Evolutionary conservation across 2,329 filamentous ascomycete genomes (phyloP).

Genomic region (Ophiocordyceps robertsii): DNA sequence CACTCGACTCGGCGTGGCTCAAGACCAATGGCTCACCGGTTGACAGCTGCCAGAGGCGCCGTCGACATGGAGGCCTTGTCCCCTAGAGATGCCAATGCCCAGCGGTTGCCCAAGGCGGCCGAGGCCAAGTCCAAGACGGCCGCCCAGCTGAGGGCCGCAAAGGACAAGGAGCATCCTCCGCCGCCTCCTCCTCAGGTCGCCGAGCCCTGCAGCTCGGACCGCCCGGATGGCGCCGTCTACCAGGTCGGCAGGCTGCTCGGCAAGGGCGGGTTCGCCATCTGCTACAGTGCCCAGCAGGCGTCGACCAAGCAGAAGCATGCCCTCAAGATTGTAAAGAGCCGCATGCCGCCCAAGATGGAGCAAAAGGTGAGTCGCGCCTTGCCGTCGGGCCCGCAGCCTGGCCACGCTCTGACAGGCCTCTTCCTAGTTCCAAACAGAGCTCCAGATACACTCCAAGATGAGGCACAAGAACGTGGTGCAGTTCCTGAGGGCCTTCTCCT

Average conservation of each 20-base stretch:
- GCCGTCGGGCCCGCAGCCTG: too few species aligned
- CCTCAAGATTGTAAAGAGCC: constrained; percentile 71
- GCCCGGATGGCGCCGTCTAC: constrained; percentile 57
- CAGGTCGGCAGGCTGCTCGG: constrained; percentile 61
- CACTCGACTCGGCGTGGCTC: not conserved
- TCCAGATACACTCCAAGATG: constrained; percentile 98
- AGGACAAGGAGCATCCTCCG: constrained; percentile 53
- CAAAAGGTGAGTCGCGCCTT: constrained; percentile 52
- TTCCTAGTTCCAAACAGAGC: constrained; percentile 57
- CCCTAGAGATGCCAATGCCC: constrained; percentile 50
- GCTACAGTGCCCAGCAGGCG: constrained; percentile 57
- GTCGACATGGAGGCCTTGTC: constrained; percentile 50
- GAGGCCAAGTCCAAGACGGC: constrained; percentile 40
- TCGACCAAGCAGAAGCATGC: constrained; percentile 57
- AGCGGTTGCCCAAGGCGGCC: constrained; percentile 32
- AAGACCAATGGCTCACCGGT: constrained; percentile 30
- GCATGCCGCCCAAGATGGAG: constrained; percentile 72
- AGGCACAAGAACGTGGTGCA: constrained; percentile 90
- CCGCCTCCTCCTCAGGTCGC: constrained; percentile 46
- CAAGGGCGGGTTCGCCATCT: constrained; percentile 74
- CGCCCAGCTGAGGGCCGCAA: constrained; percentile 40
- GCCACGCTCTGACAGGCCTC: not conserved
- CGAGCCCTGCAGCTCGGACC: constrained; percentile 55
- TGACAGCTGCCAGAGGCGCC: constrained; percentile 31
- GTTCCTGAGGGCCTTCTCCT: constrained; percentile 88